Evolutionary conservation across 202 grass and related monocot genomes (phyloP), one percentile per base, ranked within the genome.

Genomic region (Cymbopogon flexuosus): DNA sequence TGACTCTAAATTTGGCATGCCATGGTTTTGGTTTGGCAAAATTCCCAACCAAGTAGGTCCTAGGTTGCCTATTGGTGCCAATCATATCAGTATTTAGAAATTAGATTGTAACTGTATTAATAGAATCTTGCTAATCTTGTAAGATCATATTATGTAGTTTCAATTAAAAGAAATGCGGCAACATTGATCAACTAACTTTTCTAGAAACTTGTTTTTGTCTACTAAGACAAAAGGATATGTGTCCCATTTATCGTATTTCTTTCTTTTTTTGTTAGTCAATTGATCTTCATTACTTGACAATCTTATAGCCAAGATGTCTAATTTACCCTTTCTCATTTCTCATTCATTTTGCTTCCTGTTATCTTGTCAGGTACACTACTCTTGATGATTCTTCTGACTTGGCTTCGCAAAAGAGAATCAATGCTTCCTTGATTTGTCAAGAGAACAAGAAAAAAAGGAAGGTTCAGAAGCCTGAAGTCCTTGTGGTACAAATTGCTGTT

Each of bases 391-490:
- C 34, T 84, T 81, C 79, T 54, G 78, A 67, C 1, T 62, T 93
- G 61, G 71, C 78, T 91, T 42, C 79, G 52, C 89, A 88, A 85
- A 97, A 97, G 74, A 92, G 94, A 89, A 85, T 21, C 70, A 89
- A 82, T 67, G 61, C 36, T 62, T 89, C 83, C 63, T 46, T 87
- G 8, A 68, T 87, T 73, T 85, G 82, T 71, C 86, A 88, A 80
- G 94, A 91, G 19, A 88, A 84, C 56, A 84, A 65, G 41, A 97
- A 97, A 86, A 92, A 77, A 75, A 92, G 83, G 80, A 97, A 92
- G 62, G 23, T 92, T 77, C 65, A 84, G 42, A 80, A 85, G 66
- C 73, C 78, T 72, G 56, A 78, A 79, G 62, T 56, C 66, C 36
- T 73, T 71, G 23, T 10, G 63, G 90, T 90, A 82, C 62, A 23